phyloP scores from a whole-genome alignment of 352 stramenopile genomes.

The Pythium graminicola region DNA sequence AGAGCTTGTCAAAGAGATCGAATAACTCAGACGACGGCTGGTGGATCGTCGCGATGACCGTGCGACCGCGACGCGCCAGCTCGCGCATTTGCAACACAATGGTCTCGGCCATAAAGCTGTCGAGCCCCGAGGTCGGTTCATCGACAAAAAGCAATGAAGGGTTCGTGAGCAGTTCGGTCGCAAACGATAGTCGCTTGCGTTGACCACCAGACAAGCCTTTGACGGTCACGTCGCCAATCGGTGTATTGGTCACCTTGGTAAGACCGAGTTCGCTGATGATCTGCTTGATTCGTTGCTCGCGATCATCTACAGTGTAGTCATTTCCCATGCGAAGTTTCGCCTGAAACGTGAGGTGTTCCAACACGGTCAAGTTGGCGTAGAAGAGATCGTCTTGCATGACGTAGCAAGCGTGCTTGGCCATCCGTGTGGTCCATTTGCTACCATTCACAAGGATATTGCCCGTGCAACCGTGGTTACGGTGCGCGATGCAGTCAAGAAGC shows the following conservation, averaged over 20 bases:
- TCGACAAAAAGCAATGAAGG: conserved; percentile 84
- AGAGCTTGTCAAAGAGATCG: conserved; percentile 46
- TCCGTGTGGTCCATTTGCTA: conserved; percentile 3
- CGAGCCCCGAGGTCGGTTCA: conserved; percentile 70
- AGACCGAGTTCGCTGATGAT: conserved; percentile 40
- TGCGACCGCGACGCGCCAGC: conserved; percentile 77
- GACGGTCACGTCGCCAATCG: conserved; percentile 41
- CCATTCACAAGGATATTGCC: conserved; percentile 31
- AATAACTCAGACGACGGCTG: conserved; percentile 70
- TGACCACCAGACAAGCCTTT: conserved; percentile 47
- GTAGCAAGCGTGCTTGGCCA: conserved; percentile 26
- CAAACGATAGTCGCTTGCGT: conserved; percentile 77
- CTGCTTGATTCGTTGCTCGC: conserved; percentile 30
- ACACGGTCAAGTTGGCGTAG: conserved; percentile 78
- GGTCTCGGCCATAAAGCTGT: conserved; percentile 35
- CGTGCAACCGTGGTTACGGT: conserved; percentile 15
- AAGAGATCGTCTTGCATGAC: conserved; percentile 92
- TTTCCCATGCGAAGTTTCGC: conserved; percentile 72
- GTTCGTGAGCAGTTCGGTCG: conserved; percentile 70
- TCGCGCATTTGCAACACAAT: conserved; percentile 42
- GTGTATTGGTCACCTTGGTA: conserved; percentile 37
- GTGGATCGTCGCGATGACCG: conserved; percentile 35
- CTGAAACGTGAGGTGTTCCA: conserved; percentile 84
- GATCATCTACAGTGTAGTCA: conserved; percentile 21
- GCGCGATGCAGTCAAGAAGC: conserved; percentile 45